Evolutionary conservation across 768 basidiomycete species (phyloP).

Genomic region (Suillus tomentosus): DNA sequence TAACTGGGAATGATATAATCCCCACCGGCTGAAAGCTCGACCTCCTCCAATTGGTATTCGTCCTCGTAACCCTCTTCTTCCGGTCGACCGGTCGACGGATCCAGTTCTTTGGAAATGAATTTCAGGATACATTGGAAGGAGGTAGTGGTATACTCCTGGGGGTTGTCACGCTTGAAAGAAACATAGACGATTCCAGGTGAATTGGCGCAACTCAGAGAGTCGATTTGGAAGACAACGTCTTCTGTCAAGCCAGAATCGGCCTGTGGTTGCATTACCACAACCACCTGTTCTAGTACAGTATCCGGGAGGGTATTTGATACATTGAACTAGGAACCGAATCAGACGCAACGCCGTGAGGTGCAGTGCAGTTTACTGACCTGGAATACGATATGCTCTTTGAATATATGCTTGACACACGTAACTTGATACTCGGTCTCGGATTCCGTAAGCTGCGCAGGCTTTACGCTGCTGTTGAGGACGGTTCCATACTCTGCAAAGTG

Average conservation of each 20-base stretch:
- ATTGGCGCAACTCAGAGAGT: slow-evolving; percentile 63
- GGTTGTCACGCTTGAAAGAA: slow-evolving; percentile 83
- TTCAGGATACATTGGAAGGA: slow-evolving; percentile 92
- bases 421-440: slow-evolving; percentile 98
- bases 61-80: slow-evolving; percentile 99
- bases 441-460: slow-evolving; percentile 85
- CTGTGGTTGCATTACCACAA: slow-evolving; percentile 88
- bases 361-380: slow-evolving; percentile 57
- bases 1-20: slow-evolving; percentile 98
- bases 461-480: slow-evolving; percentile 82
- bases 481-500: slow-evolving; percentile 85
- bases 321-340: slow-evolving; percentile 70
- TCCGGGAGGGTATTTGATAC: slow-evolving; percentile 96
- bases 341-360: slow-evolving; percentile 7
- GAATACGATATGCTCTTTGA: slow-evolving; percentile 94
- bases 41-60: slow-evolving; percentile 96
- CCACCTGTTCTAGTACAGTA: slow-evolving; percentile 91
- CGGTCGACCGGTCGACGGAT: slow-evolving; percentile 92
- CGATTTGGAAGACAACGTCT: slow-evolving; percentile 91
- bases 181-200: slow-evolving; percentile 92
- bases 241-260: slow-evolving; percentile 78
- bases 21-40: slow-evolving; percentile 87
- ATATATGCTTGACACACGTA: slow-evolving; percentile 94
- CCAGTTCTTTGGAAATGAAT: slow-evolving; percentile 96
- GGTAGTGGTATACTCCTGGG: slow-evolving; percentile 74